These are phyloP conservation scores for Pyronema omphalodes DNA, from an alignment of 495 filamentous ascomycete species.

Conservation along the genomic window DNA sequence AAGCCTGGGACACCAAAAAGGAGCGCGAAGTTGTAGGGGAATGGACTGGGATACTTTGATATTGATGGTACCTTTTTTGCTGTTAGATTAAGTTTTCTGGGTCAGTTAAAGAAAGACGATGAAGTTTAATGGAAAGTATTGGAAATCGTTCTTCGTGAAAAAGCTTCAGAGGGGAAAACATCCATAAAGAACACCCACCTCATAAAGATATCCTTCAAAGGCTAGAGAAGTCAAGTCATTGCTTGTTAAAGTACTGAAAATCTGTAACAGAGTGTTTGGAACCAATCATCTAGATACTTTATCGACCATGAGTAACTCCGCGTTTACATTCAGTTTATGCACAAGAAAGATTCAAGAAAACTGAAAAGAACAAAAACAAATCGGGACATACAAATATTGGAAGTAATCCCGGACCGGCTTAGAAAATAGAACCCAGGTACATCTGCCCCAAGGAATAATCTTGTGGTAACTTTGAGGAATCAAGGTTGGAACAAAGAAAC, in stretches of 20 bases:
- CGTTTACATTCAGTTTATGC: neutral
- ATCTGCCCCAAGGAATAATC: neutral
- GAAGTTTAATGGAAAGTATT: constrained; percentile 5
- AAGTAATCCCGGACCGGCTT: too few species aligned
- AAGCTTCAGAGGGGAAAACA: constrained; percentile 22
- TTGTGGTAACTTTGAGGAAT: neutral
- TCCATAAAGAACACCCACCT: constrained; percentile 24
- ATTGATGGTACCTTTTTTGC: constrained; percentile 24
- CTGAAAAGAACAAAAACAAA: too few species aligned
- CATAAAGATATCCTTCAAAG: neutral
- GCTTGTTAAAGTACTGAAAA: too few species aligned
- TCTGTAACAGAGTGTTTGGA: constrained; percentile 13
- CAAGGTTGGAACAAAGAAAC: neutral
- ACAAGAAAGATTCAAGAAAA: too few species aligned
- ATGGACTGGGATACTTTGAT: constrained; percentile 25
- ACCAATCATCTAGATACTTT: constrained; percentile 25
- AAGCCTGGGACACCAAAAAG: too few species aligned
- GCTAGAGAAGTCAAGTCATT: too few species aligned
- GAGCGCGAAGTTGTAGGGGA: too few species aligned
- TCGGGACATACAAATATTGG: too few species aligned
- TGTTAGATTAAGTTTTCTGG: constrained; percentile 22
- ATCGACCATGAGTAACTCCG: constrained; percentile 21
- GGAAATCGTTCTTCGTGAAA: constrained; percentile 7
- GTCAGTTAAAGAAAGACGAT: constrained; percentile 24
- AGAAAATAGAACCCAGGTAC: too few species aligned